phyloP scores from a whole-genome alignment of 345 rosid species.

The Salix koriyanagi region DNA sequence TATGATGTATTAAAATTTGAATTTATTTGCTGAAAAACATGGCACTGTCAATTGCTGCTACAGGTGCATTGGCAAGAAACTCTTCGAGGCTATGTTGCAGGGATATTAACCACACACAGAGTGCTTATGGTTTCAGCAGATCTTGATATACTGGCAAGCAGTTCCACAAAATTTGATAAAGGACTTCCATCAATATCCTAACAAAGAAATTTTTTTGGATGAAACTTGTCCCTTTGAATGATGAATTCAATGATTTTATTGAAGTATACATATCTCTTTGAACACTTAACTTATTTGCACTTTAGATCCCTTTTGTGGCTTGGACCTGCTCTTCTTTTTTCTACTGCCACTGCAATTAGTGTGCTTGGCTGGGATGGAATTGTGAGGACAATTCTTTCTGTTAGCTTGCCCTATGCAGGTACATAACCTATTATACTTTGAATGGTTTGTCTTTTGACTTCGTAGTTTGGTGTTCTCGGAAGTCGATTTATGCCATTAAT shows the following conservation, averaged over 20 bases:
- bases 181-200: constrained; percentile 97
- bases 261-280: constrained; percentile 18
- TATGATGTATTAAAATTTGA: background rate
- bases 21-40: background rate
- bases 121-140: constrained; percentile 88
- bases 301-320: constrained; percentile 94
- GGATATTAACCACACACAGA: constrained; percentile 86
- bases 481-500: constrained; percentile 1
- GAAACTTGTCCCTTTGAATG: background rate
- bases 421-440: constrained; percentile 16
- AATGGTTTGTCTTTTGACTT: background rate
- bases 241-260: constrained; percentile 1
- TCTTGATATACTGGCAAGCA: constrained; percentile 82
- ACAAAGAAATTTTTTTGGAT: background rate
- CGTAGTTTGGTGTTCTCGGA: background rate
- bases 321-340: constrained; percentile 96
- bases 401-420: constrained; percentile 91
- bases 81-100: constrained; percentile 85
- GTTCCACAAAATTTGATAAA: constrained; percentile 74
- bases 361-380: constrained; percentile 97
- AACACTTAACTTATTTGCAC: constrained; percentile 58
- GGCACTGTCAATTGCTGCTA: constrained; percentile 14
- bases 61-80: constrained; percentile 99
- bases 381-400: constrained; percentile 78
- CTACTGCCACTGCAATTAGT: constrained; percentile 77